phyloP scores from a whole-genome alignment of 257 asterid species.

The Primulina tabacum region DNA sequence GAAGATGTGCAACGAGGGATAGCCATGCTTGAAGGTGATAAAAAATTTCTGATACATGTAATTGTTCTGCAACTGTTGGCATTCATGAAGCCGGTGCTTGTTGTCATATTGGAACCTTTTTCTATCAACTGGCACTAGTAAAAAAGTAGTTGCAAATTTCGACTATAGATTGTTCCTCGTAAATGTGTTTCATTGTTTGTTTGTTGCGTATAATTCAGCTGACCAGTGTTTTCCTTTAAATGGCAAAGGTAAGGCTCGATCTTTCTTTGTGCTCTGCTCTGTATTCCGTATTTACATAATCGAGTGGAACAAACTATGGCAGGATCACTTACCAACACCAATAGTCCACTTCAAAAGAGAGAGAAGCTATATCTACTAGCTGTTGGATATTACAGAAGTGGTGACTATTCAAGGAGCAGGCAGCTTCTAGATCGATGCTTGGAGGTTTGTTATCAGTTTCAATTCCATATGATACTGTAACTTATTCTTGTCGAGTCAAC shows the following conservation, averaged over 20 bases:
- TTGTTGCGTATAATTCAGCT: neutral
- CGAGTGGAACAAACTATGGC: slow-evolving; percentile 7
- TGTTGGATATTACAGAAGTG: slow-evolving; percentile 60
- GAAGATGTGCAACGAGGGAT: slow-evolving; percentile 74
- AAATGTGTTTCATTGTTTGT: neutral
- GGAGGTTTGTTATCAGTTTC: slow-evolving; percentile 41
- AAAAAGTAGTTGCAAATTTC: neutral
- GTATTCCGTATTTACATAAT: neutral
- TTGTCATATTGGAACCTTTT: neutral
- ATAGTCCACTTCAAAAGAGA: slow-evolving; percentile 54
- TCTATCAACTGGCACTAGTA: neutral
- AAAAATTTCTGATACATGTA: neutral
- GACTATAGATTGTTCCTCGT: neutral
- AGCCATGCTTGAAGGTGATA: slow-evolving; percentile 72
- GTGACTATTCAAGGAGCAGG: slow-evolving; percentile 64
- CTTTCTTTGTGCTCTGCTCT: too few species aligned
- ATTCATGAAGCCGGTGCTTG: neutral
- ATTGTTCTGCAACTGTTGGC: neutral
- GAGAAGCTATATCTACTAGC: slow-evolving; percentile 68
- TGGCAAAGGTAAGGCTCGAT: neutral
- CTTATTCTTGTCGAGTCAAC: neutral
- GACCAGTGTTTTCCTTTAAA: neutral
- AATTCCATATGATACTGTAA: neutral
- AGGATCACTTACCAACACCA: slow-evolving; percentile 50
- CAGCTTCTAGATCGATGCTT: slow-evolving; percentile 53